Percentiles rank a stretch among this genome's conserved stretches.
Evolutionary conservation across 2,329 filamentous ascomycete species (phyloP).

Genomic region (Fusarium staphyleae): DNA sequence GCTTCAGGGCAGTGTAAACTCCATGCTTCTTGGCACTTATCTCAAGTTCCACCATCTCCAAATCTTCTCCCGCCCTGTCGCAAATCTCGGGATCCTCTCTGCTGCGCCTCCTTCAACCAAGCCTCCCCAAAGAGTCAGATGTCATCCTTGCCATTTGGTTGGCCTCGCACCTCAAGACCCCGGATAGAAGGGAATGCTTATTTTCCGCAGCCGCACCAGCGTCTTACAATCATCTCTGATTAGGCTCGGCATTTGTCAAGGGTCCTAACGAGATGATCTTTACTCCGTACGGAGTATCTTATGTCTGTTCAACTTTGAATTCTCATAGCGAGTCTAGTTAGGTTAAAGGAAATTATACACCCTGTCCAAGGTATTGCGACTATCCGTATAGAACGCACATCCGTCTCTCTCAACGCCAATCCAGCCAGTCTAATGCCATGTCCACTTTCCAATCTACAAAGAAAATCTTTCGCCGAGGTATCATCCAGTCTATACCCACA

Average conservation of each 20-base stretch:
- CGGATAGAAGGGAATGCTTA: constrained; percentile 6
- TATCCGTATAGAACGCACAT: constrained; percentile 16
- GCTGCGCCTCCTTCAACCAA: constrained; percentile 25
- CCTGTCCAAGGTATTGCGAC: constrained; percentile 24
- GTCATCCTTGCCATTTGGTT: constrained; percentile 29
- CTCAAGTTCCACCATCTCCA: constrained; percentile 2
- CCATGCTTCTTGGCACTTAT: constrained; percentile 24
- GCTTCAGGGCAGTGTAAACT: constrained; percentile 14
- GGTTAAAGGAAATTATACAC: constrained; percentile 12
- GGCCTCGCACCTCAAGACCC: constrained; percentile 6
- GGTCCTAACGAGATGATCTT: too few relatives aligned
- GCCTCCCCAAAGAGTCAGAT: constrained; percentile 1
- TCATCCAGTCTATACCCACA: constrained; percentile 27
- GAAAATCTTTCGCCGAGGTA: constrained; percentile 29
- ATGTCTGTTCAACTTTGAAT: background rate
- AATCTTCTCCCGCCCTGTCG: constrained; percentile 4
- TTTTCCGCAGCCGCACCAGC: background rate
- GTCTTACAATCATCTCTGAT: background rate
- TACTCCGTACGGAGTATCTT: too few relatives aligned
- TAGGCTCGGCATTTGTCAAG: constrained; percentile 9
- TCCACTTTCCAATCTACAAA: constrained; percentile 26
- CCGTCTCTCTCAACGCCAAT: constrained; percentile 9
- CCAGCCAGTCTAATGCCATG: background rate
- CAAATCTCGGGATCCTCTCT: constrained; percentile 24
- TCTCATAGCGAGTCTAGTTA: constrained; percentile 19